Conservation (phyloP, 1,139 yeast species). For the Yamadazyma atmosphaerica region DNA sequence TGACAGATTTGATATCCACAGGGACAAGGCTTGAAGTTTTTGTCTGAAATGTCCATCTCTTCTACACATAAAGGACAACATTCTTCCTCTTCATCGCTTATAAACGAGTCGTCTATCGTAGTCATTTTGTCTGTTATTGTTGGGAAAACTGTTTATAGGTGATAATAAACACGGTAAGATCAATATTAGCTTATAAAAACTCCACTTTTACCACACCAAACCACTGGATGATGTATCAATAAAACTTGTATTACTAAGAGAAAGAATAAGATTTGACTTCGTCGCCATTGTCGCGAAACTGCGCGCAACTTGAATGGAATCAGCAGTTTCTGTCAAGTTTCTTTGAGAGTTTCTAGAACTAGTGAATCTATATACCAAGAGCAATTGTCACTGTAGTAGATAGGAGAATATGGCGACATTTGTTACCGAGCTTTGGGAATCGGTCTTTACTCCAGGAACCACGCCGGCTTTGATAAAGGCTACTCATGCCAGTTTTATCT, state of each 20-base stretch:
- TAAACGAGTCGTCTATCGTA: constrained; percentile 47
- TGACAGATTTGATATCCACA: constrained; percentile 99
- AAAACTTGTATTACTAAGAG: not conserved
- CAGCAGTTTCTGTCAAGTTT: too few species aligned
- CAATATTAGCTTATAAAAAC: not conserved
- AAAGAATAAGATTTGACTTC: too few species aligned
- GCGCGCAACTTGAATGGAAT: too few species aligned
- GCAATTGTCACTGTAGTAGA: too few species aligned
- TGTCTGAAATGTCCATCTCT: constrained; percentile 95
- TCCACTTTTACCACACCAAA: not conserved
- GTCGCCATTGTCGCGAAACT: not conserved
- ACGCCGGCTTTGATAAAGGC: constrained; percentile 84
- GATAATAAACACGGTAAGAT: not conserved
- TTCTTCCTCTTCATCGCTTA: constrained; percentile 82
- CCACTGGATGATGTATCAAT: too few species aligned
- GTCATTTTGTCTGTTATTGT: constrained; percentile 18
- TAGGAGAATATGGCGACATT: constrained; percentile 42
- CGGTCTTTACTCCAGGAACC: constrained; percentile 92
- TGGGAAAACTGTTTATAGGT: not conserved
- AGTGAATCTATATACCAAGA: too few species aligned
- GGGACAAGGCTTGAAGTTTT: constrained; percentile 97
- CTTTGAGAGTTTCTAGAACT: too few species aligned
- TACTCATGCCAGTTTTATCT: constrained; percentile 34
- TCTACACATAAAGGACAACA: constrained; percentile 93
- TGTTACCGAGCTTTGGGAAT: constrained; percentile 78